Evolutionary conservation across 2,329 filamentous ascomycete genomes (phyloP).

Genomic region (Fusarium sulawesiense): DNA sequence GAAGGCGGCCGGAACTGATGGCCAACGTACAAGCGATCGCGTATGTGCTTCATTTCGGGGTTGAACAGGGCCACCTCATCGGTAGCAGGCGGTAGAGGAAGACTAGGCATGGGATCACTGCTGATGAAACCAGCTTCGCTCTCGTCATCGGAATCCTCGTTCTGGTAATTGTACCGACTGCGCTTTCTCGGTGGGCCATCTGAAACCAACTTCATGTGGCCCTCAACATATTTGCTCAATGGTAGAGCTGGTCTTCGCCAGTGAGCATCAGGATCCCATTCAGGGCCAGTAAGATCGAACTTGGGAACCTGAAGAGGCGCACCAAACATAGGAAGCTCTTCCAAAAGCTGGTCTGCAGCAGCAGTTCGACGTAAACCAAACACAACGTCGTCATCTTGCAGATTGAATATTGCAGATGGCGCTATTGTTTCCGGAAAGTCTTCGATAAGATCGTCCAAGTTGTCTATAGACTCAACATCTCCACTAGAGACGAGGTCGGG

Average conservation of each 20-base stretch:
- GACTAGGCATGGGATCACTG: slow-evolving; percentile 59
- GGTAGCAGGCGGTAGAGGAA: slow-evolving; percentile 73
- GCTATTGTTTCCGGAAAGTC: slow-evolving; percentile 64
- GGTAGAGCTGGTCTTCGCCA: slow-evolving; percentile 84
- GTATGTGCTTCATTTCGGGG: slow-evolving; percentile 87
- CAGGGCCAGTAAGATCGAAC: slow-evolving; percentile 66
- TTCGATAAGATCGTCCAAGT: slow-evolving; percentile 54
- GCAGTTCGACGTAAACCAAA: slow-evolving; percentile 81
- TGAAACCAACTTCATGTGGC: slow-evolving; percentile 77
- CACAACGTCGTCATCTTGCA: slow-evolving; percentile 84
- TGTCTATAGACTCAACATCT: slow-evolving; percentile 68
- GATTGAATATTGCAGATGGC: slow-evolving; percentile 83
- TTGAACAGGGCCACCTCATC: slow-evolving; percentile 88
- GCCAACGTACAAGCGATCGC: slow-evolving; percentile 88
- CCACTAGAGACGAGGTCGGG: slow-evolving; percentile 75
- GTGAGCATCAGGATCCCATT: slow-evolving; percentile 73
- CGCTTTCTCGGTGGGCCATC: slow-evolving; percentile 77
- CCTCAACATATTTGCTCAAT: slow-evolving; percentile 87
- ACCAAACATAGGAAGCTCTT: slow-evolving; percentile 84
- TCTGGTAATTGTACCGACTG: slow-evolving; percentile 83
- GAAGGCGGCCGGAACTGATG: slow-evolving; percentile 94
- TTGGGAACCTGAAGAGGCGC: slow-evolving; percentile 69
- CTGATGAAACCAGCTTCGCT: slow-evolving; percentile 66
- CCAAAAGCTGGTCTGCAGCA: slow-evolving; percentile 79
- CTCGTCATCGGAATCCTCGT: slow-evolving; percentile 76